Percentiles rank a stretch among this genome's conserved stretches.
These are phyloP conservation scores for Saccharomycopsis guyanensis DNA, from an alignment of 805 yeast genomes.

Conservation along the genomic window DNA sequence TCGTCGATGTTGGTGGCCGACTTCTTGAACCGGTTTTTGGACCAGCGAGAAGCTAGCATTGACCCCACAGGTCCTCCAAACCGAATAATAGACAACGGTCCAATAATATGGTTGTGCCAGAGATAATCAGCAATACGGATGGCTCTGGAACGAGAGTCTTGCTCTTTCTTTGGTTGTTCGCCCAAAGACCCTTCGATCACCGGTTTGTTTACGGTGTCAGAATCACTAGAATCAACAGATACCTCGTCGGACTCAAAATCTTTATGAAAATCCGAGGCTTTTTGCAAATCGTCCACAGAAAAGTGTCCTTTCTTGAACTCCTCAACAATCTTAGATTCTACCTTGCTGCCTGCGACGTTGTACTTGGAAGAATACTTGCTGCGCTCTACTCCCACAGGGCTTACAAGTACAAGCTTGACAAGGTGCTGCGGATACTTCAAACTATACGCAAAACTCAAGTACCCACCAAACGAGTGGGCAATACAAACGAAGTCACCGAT, in stretches of 20 bases:
- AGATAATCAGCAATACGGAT: slow-evolving; percentile 21
- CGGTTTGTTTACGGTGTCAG: slow-evolving; percentile 5
- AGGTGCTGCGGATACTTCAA: slow-evolving; percentile 46
- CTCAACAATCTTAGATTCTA: background rate
- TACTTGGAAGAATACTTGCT: slow-evolving; percentile 29
- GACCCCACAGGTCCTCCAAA: slow-evolving; percentile 48
- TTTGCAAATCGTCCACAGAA: background rate
- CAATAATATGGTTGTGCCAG: slow-evolving; percentile 44
- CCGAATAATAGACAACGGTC: slow-evolving; percentile 49
- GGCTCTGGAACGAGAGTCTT: background rate
- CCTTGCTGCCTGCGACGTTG: slow-evolving; percentile 3
- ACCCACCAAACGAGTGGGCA: slow-evolving; percentile 71
- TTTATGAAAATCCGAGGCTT: slow-evolving; percentile 1
- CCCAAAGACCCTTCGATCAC: slow-evolving; percentile 5
- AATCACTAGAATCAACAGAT: slow-evolving; percentile 9
- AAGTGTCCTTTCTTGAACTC: slow-evolving; percentile 2
- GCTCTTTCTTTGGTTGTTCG: slow-evolving; percentile 9
- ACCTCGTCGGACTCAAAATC: slow-evolving; percentile 1
- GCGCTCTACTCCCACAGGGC: slow-evolving; percentile 71
- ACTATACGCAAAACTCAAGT: slow-evolving; percentile 53
- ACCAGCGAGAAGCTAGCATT: slow-evolving; percentile 45
- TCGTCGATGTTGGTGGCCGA: slow-evolving; percentile 24
- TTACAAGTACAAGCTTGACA: slow-evolving; percentile 44
- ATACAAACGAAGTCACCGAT: slow-evolving; percentile 47
- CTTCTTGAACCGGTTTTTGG: slow-evolving; percentile 39